Evolutionary conservation across 2,329 filamentous ascomycete genomes (phyloP).

Genomic region (Decorospora gaudefroyi): DNA sequence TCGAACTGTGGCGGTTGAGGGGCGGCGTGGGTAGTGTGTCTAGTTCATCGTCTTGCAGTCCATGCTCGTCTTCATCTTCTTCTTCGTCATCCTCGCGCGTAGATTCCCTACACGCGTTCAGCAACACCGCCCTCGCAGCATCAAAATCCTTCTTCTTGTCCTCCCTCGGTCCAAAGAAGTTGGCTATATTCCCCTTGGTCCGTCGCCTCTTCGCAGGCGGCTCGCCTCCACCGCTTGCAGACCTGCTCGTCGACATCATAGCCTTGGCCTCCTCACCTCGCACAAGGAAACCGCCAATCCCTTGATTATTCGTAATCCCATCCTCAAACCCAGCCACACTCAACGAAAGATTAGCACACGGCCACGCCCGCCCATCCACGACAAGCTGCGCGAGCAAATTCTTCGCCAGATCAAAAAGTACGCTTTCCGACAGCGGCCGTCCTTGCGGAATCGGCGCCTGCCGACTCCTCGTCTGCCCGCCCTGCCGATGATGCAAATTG

Average conservation of each 20-base stretch:
- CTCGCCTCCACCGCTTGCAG: constrained; percentile 15
- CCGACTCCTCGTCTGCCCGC: constrained; percentile 72
- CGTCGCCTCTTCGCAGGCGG: constrained; percentile 39
- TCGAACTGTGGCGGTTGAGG: constrained; percentile 5
- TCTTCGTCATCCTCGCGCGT: constrained; percentile 34
- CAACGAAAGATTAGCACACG: constrained; percentile 85
- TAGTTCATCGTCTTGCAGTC: constrained; percentile 18
- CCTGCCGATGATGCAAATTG: constrained; percentile 79
- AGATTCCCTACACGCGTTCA: constrained; percentile 35
- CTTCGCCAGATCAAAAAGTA: constrained; percentile 76
- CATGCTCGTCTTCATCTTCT: constrained; percentile 24
- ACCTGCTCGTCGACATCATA: constrained; percentile 37
- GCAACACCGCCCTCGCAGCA: constrained; percentile 36
- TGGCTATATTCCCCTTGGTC: constrained; percentile 45
- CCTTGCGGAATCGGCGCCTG: constrained; percentile 77
- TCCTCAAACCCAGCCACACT: constrained; percentile 94
- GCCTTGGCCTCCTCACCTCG: constrained; percentile 63
- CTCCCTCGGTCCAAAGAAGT: constrained; percentile 43
- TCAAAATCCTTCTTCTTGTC: constrained; percentile 43
- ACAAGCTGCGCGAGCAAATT: constrained; percentile 77
- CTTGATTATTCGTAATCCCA: constrained; percentile 78
- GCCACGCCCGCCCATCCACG: constrained; percentile 80
- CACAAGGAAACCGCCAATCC: constrained; percentile 84
- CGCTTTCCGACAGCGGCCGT: constrained; percentile 70
- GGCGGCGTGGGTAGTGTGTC: constrained; percentile 23